Conservation (phyloP, 2,329 filamentous ascomycete genomes). For the Trichoderma asperellum region DNA sequence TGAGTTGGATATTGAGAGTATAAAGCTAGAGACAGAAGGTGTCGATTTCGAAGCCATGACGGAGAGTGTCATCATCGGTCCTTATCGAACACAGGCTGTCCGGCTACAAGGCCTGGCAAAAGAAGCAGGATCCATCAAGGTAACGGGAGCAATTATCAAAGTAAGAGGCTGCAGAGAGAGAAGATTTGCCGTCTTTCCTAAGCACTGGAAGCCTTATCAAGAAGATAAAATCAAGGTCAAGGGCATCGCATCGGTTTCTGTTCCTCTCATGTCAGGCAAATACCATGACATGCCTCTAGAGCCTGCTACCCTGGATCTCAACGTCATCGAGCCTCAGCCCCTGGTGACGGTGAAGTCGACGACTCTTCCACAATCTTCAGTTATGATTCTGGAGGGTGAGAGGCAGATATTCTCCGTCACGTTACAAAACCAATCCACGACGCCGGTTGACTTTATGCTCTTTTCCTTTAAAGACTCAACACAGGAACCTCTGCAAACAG, state of each 20-base stretch:
- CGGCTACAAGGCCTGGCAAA: constrained; percentile 71
- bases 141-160: constrained; percentile 79
- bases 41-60: constrained; percentile 69
- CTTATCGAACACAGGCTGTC: constrained; percentile 81
- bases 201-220: constrained; percentile 72
- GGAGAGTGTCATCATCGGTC: constrained; percentile 71
- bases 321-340: constrained; percentile 80
- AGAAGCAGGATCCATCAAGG: constrained; percentile 67
- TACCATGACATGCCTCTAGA: constrained; percentile 49
- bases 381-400: constrained; percentile 95
- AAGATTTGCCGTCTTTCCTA: constrained; percentile 80
- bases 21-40: constrained; percentile 75
- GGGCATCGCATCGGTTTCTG: constrained; percentile 63
- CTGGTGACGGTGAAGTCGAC: constrained; percentile 74
- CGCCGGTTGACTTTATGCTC: constrained; percentile 79
- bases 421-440: constrained; percentile 76
- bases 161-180: constrained; percentile 81
- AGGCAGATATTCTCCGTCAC: constrained; percentile 76
- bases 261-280: constrained; percentile 44
- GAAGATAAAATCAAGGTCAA: constrained; percentile 77
- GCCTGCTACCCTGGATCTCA: constrained; percentile 62
- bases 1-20: constrained; percentile 83
- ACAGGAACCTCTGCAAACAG: constrained; percentile 73
- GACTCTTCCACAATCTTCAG: constrained; percentile 77
- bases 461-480: constrained; percentile 92